phyloP scores from a whole-genome alignment of 2,329 filamentous ascomycete species.

The Biscogniauxia mediterranea region DNA sequence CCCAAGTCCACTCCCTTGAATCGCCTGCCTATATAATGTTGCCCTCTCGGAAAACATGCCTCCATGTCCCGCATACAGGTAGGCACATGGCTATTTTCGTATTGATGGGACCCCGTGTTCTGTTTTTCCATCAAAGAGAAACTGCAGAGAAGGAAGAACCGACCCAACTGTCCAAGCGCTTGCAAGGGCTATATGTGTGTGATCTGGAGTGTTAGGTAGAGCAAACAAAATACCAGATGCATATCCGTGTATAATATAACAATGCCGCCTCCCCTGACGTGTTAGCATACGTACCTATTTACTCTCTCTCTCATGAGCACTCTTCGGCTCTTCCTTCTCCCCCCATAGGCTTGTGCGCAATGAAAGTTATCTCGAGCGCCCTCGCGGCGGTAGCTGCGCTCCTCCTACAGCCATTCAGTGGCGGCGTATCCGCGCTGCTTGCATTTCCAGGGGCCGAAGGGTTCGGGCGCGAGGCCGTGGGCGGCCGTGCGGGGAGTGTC shows the following conservation, averaged over 20 bases:
- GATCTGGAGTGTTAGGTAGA: no score
- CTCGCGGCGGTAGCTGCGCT: slow-evolving; percentile 14
- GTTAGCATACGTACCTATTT: neutral
- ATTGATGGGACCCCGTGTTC: neutral
- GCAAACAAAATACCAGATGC: no score
- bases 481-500: slow-evolving; percentile 45
- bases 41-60: neutral
- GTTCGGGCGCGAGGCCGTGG: slow-evolving; percentile 45
- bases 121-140: slow-evolving; percentile 18
- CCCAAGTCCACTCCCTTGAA: no score
- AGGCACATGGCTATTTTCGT: neutral
- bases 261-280: neutral
- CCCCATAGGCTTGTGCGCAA: slow-evolving; percentile 1
- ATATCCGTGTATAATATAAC: neutral
- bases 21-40: neutral
- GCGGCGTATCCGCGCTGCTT: slow-evolving; percentile 23
- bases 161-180: no score
- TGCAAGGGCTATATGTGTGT: no score
- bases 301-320: no score
- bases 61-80: neutral
- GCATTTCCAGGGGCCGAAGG: slow-evolving; percentile 52
- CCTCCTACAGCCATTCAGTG: neutral
- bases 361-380: slow-evolving; percentile 15
- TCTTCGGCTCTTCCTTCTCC: neutral
- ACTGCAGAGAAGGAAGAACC: neutral